Conservation (phyloP, 768 basidiomycete species). For the Peribolospora kevripleyi region DNA sequence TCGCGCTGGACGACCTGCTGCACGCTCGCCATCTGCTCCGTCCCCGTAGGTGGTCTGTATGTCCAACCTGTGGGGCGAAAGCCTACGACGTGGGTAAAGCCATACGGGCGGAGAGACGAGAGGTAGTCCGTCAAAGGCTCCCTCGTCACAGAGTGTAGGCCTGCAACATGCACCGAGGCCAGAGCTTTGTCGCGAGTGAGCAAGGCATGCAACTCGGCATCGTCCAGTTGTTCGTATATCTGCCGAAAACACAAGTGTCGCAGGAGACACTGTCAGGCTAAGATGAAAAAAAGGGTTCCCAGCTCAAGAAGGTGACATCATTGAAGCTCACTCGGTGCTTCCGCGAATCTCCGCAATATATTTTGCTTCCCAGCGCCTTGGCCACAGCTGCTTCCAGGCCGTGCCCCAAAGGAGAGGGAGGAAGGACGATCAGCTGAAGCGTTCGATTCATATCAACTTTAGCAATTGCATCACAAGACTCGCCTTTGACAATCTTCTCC, state of each 20-base stretch:
- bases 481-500: conserved; percentile 89
- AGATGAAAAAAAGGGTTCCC: too few species aligned
- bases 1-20: conserved; percentile 40
- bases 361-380: conserved; percentile 46
- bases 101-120: conserved; percentile 38
- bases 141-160: conserved; percentile 41
- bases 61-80: conserved; percentile 95
- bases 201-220: conserved; percentile 53
- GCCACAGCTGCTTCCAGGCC: conserved; percentile 41
- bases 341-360: conserved; percentile 76
- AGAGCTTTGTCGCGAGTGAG: conserved; percentile 50
- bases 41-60: conserved; percentile 41
- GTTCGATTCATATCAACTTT: background rate
- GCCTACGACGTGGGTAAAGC: conserved; percentile 30
- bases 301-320: too few species aligned
- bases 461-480: background rate
- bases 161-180: conserved; percentile 65
- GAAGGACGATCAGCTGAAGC: background rate
- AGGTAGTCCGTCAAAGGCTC: conserved; percentile 59
- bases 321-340: conserved; percentile 19
- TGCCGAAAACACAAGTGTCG: too few species aligned
- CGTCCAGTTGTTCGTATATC: conserved; percentile 60
- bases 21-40: conserved; percentile 40
- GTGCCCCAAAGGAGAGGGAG: background rate
- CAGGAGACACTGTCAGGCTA: too few species aligned